Percentiles rank a stretch among this genome's conserved stretches.
These are phyloP conservation scores for Xylaria palmicola DNA, from an alignment of 495 filamentous ascomycete species.

Conservation along the genomic window DNA sequence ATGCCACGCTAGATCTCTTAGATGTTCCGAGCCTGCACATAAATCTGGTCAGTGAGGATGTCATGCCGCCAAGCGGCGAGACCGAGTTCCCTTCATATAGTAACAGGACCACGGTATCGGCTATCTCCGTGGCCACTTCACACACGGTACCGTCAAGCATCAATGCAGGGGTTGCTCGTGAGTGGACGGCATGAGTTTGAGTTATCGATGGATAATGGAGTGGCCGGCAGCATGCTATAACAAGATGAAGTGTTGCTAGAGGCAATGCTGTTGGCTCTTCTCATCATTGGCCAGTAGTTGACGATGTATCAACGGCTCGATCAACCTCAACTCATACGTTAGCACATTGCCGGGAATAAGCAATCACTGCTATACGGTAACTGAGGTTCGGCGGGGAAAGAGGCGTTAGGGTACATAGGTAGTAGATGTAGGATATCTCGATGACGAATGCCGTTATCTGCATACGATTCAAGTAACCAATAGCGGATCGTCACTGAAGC, in stretches of 20 bases:
- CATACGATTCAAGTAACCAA: not conserved
- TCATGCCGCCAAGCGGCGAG: conserved; percentile 13
- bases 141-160: not conserved
- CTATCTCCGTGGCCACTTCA: not conserved
- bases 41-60: conserved; percentile 14
- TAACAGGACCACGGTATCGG: conserved; percentile 11
- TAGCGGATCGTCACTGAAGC: not conserved
- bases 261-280: too few species aligned
- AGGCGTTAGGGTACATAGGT: not conserved
- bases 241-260: too few species aligned
- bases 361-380: not conserved
- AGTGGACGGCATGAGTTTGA: not conserved
- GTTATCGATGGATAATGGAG: not conserved
- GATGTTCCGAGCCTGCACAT: conserved; percentile 16
- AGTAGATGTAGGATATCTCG: too few species aligned
- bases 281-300: not conserved
- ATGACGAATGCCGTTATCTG: not conserved
- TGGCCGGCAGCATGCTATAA: too few species aligned
- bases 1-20: conserved; percentile 5
- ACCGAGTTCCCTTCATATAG: conserved; percentile 22
- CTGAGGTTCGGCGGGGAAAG: too few species aligned
- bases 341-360: not conserved
- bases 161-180: not conserved
- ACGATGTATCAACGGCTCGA: not conserved
- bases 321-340: not conserved